These are phyloP conservation scores for Cryphonectria naterciae DNA, from an alignment of 2,329 filamentous ascomycete species.

Conservation along the genomic window DNA sequence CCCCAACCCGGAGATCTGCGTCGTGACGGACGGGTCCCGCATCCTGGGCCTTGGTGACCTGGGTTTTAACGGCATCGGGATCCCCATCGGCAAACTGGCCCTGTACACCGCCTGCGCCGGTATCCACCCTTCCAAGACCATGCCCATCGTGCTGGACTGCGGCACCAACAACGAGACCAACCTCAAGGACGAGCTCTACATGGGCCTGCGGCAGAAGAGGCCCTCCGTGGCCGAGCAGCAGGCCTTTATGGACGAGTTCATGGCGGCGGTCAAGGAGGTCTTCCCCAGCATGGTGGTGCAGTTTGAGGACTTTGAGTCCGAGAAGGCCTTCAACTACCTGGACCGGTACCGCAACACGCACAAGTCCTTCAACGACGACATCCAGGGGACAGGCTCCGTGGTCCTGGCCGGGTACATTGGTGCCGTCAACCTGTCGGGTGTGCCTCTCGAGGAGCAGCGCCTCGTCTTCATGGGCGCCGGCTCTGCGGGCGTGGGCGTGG, in stretches of 20 bases:
- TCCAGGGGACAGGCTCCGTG: constrained; percentile 95
- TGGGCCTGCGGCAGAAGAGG: constrained; percentile 85
- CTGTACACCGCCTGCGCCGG: constrained; percentile 95
- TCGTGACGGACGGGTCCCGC: constrained; percentile 93
- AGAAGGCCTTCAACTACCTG: constrained; percentile 87
- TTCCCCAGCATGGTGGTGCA: constrained; percentile 75
- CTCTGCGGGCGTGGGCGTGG: constrained; percentile 93
- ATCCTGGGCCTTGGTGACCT: constrained; percentile 92
- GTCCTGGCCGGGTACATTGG: constrained; percentile 81
- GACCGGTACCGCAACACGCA: constrained; percentile 86
- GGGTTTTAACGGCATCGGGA: constrained; percentile 96
- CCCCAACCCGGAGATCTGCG: constrained; percentile 87
- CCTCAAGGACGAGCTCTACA: constrained; percentile 76
- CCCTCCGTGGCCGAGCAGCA: constrained; percentile 77
- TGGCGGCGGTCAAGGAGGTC: constrained; percentile 82
- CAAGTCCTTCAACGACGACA: constrained; percentile 98
- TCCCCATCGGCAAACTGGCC: constrained; percentile 92
- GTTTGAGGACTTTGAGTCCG: constrained; percentile 97
- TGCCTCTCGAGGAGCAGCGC: constrained; percentile 86
- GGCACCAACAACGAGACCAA: constrained; percentile 70
- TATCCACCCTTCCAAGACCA: constrained; percentile 86
- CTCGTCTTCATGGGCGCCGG: constrained; percentile 97
- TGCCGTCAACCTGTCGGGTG: constrained; percentile 80
- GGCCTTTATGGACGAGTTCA: constrained; percentile 96
- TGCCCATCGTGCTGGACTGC: constrained; percentile 69